phyloP scores from a whole-genome alignment of 2,329 filamentous ascomycete species.

The Penicillium thymicola region DNA sequence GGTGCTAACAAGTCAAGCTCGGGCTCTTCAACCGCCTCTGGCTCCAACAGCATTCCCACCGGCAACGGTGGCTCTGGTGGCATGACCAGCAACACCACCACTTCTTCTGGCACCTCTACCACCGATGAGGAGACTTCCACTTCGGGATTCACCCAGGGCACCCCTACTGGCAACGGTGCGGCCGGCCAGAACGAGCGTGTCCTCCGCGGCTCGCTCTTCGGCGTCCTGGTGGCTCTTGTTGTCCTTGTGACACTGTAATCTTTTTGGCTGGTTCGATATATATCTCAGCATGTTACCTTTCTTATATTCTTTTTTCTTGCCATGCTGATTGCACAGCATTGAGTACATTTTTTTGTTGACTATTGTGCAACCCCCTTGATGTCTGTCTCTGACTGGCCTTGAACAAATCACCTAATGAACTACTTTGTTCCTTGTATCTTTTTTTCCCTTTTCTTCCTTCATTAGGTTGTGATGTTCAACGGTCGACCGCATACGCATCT shows the following conservation, averaged over 20 bases:
- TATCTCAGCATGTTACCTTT: constrained; percentile 1
- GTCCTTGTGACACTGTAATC: constrained; percentile 45
- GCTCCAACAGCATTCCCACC: constrained; percentile 32
- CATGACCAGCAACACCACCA: constrained; percentile 12
- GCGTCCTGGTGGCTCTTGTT: constrained; percentile 46
- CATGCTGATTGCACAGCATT: constrained; percentile 13
- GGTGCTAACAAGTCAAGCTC: constrained; percentile 13
- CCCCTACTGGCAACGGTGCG: constrained; percentile 26
- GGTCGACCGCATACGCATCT: neutral
- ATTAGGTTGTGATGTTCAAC: constrained; percentile 1
- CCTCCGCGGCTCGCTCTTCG: constrained; percentile 46
- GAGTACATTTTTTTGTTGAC: constrained; percentile 23
- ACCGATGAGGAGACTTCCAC: constrained; percentile 15
- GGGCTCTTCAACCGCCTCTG: constrained; percentile 10
- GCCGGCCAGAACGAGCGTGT: constrained; percentile 39
- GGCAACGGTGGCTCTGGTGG: constrained; percentile 31
- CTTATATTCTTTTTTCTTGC: constrained; percentile 10
- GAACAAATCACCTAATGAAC: constrained; percentile 18
- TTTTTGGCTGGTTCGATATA: neutral
- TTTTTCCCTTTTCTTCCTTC: neutral
- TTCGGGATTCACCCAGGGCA: constrained; percentile 34
- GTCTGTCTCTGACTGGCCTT: constrained; percentile 14
- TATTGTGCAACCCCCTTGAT: constrained; percentile 9
- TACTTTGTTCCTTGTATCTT: constrained; percentile 7
- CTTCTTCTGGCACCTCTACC: constrained; percentile 14